Evolutionary conservation across 257 asterid genomes (phyloP).

Genomic region (Penstemon eatonii): DNA sequence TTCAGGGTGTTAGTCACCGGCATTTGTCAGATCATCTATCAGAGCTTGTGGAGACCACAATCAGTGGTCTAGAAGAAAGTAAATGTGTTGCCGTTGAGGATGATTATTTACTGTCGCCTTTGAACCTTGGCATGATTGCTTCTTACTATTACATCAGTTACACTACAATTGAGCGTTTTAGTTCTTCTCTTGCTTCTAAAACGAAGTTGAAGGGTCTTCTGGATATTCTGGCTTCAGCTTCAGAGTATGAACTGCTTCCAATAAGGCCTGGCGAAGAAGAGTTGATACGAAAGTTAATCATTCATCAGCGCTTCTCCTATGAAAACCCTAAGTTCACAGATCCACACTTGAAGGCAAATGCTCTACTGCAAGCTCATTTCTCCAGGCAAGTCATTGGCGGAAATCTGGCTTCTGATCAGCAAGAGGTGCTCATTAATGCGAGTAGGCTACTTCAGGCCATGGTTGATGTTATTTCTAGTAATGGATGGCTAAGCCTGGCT

Average conservation of each 20-base stretch:
- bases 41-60: constrained; percentile 55
- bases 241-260: constrained; percentile 54
- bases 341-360: constrained; percentile 59
- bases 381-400: constrained; percentile 53
- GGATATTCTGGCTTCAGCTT: constrained; percentile 57
- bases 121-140: constrained; percentile 56
- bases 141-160: constrained; percentile 58
- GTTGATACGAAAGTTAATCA: constrained; percentile 44
- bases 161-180: constrained; percentile 60
- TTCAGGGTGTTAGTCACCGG: constrained; percentile 64
- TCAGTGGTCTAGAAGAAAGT: constrained; percentile 55
- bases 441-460: constrained; percentile 63
- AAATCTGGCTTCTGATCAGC: constrained; percentile 57
- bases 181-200: constrained; percentile 56
- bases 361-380: constrained; percentile 57
- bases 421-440: constrained; percentile 50
- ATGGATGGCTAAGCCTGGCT: constrained; percentile 59
- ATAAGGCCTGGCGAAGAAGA: constrained; percentile 67
- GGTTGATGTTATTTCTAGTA: constrained; percentile 70
- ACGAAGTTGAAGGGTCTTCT: constrained; percentile 59
- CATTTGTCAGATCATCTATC: constrained; percentile 65
- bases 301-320: constrained; percentile 59
- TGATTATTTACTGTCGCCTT: constrained; percentile 40
- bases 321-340: constrained; percentile 49
- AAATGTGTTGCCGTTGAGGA: constrained; percentile 51